Percentiles rank a stretch among this genome's conserved stretches.
Evolutionary conservation across 805 yeast genomes (phyloP).

Genomic region (Alloascoidea africana): DNA sequence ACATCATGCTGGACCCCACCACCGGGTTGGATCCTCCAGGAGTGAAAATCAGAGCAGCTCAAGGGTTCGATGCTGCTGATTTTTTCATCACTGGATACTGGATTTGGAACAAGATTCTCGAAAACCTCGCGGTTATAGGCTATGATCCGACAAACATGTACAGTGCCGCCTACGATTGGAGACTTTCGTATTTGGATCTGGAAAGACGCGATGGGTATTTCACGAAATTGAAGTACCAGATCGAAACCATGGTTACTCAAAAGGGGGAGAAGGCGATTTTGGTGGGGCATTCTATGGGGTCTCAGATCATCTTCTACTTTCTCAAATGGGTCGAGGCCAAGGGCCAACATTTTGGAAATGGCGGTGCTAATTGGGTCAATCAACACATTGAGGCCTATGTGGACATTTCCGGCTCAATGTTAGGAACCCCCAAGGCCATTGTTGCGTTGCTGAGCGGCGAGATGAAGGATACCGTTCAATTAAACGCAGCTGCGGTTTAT

Average conservation of each 20-base stretch:
- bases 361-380: slow-evolving; percentile 84
- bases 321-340: slow-evolving; percentile 93
- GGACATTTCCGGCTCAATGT: slow-evolving; percentile 76
- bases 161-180: slow-evolving; percentile 94
- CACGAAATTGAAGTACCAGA: slow-evolving; percentile 52
- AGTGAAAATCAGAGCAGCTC: slow-evolving; percentile 74
- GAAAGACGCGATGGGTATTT: slow-evolving; percentile 84
- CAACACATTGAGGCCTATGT: slow-evolving; percentile 67
- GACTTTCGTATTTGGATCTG: slow-evolving; percentile 76
- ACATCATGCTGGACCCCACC: slow-evolving; percentile 73
- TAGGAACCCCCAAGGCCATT: slow-evolving; percentile 91
- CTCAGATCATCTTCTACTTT: slow-evolving; percentile 78
- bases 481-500: slow-evolving; percentile 83
- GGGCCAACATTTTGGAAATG: slow-evolving; percentile 73
- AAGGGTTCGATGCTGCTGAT: slow-evolving; percentile 75
- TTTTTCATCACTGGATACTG: slow-evolving; percentile 95
- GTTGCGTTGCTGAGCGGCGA: slow-evolving; percentile 93
- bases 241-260: slow-evolving; percentile 41
- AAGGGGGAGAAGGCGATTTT: slow-evolving; percentile 59
- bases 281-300: slow-evolving; percentile 93
- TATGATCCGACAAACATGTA: slow-evolving; percentile 85
- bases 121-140: slow-evolving; percentile 86
- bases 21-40: slow-evolving; percentile 91
- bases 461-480: slow-evolving; percentile 93
- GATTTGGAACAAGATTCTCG: slow-evolving; percentile 96